Evolutionary conservation across 768 basidiomycete genomes (phyloP).

Genomic region (Multifurca ochricompacta): DNA sequence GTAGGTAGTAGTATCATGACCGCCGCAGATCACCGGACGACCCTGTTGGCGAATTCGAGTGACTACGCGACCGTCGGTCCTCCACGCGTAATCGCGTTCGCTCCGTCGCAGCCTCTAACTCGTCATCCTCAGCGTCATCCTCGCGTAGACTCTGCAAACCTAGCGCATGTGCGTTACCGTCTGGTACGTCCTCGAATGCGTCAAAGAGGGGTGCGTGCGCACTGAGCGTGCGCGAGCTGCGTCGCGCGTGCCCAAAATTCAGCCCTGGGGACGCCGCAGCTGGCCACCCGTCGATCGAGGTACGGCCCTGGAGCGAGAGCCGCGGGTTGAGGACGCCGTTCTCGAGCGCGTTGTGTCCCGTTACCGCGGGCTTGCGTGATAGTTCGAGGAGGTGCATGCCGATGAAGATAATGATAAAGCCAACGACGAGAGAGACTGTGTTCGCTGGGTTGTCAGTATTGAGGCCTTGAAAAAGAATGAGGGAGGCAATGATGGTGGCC

Average conservation of each 20-base stretch:
- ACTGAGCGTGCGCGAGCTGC: constrained; percentile 60
- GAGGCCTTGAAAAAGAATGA: constrained; percentile 96
- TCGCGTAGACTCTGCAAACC: constrained; percentile 60
- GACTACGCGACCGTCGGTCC: constrained; percentile 14
- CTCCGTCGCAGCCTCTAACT: constrained; percentile 37
- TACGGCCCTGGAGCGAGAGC: constrained; percentile 70
- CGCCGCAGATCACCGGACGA: constrained; percentile 1
- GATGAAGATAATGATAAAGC: constrained; percentile 89
- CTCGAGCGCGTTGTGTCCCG: constrained; percentile 50
- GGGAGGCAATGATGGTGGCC: constrained; percentile 85
- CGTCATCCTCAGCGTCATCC: constrained; percentile 48
- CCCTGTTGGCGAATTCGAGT: constrained; percentile 1
- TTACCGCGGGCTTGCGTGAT: constrained; percentile 51
- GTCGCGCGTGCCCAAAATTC: constrained; percentile 32
- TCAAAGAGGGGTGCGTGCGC: constrained; percentile 65
- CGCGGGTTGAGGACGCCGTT: constrained; percentile 68
- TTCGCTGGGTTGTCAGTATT: constrained; percentile 79
- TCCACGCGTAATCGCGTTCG: constrained; percentile 38
- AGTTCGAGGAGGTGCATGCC: constrained; percentile 93
- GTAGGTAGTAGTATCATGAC: background rate
- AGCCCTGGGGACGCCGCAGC: constrained; percentile 30
- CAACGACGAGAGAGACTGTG: constrained; percentile 80
- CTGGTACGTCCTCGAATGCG: constrained; percentile 58
- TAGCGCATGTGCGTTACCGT: constrained; percentile 32
- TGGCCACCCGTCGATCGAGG: constrained; percentile 75